Evolutionary conservation across 2,329 filamentous ascomycete genomes (phyloP).

Genomic region (Ophiostoma australiae): DNA sequence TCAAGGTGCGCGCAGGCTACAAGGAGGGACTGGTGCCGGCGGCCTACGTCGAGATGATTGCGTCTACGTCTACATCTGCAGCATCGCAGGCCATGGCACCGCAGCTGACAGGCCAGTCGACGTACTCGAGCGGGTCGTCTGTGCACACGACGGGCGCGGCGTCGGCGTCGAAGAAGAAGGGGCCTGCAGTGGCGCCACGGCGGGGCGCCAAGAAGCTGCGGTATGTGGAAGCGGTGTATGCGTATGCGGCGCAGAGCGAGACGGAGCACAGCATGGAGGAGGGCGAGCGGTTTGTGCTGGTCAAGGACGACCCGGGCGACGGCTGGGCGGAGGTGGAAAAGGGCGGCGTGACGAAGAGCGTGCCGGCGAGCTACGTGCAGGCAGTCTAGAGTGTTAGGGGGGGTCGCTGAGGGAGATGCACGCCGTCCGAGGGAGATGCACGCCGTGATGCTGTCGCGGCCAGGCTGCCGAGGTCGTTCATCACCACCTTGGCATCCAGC

Average conservation of each 20-base stretch:
- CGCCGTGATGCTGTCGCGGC: no score
- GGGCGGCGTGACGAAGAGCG: slow-evolving; percentile 77
- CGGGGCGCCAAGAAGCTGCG: slow-evolving; percentile 89
- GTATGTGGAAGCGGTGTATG: slow-evolving; percentile 90
- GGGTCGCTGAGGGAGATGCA: neutral
- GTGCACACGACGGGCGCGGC: slow-evolving; percentile 39
- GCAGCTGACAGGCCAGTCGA: slow-evolving; percentile 49
- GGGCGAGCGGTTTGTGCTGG: slow-evolving; percentile 85
- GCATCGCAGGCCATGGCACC: slow-evolving; percentile 37
- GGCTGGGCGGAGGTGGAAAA: slow-evolving; percentile 97
- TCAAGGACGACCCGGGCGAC: slow-evolving; percentile 83
- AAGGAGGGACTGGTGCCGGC: slow-evolving; percentile 83
- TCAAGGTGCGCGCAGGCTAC: slow-evolving; percentile 69
- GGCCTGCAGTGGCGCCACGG: slow-evolving; percentile 83
- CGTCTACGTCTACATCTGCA: slow-evolving; percentile 40
- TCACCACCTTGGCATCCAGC: neutral
- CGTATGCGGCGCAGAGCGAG: slow-evolving; percentile 80
- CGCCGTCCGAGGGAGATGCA: no score
- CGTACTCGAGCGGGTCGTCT: slow-evolving; percentile 72
- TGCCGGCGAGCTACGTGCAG: slow-evolving; percentile 90
- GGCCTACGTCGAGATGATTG: slow-evolving; percentile 69
- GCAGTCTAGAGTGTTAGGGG: slow-evolving; percentile 46
- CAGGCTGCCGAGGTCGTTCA: no score
- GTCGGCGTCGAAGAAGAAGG: slow-evolving; percentile 67
- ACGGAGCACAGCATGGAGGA: slow-evolving; percentile 85